Conservation (phyloP, 768 basidiomycete species). For the Fomitopsis serialis region DNA sequence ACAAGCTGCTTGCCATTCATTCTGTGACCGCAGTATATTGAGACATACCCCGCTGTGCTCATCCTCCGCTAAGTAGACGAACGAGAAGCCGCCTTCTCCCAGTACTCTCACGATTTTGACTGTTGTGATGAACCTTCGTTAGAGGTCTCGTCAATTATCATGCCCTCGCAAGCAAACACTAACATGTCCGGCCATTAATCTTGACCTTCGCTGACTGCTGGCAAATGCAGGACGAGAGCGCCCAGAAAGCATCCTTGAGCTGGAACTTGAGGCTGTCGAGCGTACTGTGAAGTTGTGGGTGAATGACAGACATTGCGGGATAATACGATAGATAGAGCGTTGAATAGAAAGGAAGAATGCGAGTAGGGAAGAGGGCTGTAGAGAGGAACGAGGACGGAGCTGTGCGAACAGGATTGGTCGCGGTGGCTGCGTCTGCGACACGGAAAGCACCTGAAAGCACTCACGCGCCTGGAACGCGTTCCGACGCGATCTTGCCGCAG, state of each 20-base stretch:
- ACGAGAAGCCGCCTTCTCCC: conserved; percentile 95
- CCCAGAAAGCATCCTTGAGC: conserved; percentile 78
- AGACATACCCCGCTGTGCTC: conserved; percentile 77
- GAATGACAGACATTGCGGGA: neutral
- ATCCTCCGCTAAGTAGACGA: conserved; percentile 85
- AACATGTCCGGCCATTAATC: conserved; percentile 93
- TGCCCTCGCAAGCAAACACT: conserved; percentile 28
- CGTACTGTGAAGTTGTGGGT: conserved; percentile 19
- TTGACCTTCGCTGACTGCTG: conserved; percentile 83
- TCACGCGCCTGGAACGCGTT: too few relatives aligned
- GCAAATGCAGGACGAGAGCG: conserved; percentile 76
- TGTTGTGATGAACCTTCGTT: conserved; percentile 20
- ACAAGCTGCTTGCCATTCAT: too few relatives aligned
- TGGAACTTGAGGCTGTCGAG: conserved; percentile 33
- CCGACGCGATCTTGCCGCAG: too few relatives aligned
- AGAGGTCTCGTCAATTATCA: neutral
- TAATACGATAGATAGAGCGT: neutral
- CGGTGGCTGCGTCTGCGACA: too few relatives aligned
- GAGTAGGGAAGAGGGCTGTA: neutral
- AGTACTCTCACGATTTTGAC: conserved; percentile 89
- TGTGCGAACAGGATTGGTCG: neutral
- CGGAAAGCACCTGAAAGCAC: too few relatives aligned
- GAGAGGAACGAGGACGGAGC: neutral
- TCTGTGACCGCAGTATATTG: too few relatives aligned
- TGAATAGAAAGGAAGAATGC: neutral